These are phyloP conservation scores for Pouteria glomerata DNA, from an alignment of 148 eudicot genomes.

Conservation along the genomic window DNA sequence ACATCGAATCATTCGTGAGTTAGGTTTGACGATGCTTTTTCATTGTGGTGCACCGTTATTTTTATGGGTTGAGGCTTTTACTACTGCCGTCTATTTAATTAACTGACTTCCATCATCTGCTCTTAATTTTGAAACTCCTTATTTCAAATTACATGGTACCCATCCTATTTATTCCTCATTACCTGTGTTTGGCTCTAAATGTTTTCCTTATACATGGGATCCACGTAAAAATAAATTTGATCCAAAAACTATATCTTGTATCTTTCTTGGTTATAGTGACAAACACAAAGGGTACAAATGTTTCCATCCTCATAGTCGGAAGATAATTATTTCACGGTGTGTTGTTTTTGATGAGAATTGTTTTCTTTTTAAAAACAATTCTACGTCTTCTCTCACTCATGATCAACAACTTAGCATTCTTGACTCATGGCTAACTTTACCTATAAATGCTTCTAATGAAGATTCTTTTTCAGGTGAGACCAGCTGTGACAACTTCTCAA, in stretches of 20 bases:
- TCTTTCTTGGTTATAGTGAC: conserved; percentile 2
- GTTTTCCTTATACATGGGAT: neutral
- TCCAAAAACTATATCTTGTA: neutral
- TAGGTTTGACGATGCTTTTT: conserved; percentile 8
- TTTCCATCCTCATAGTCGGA: no score
- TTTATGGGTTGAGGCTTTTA: conserved; percentile 14
- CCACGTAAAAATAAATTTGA: neutral
- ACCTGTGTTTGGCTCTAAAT: neutral
- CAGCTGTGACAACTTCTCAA: no score
- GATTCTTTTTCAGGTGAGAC: no score
- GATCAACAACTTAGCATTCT: no score
- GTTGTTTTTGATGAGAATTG: no score
- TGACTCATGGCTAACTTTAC: no score
- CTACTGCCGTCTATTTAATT: neutral
- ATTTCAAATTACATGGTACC: neutral
- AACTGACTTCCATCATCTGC: conserved; percentile 2
- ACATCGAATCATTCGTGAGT: conserved; percentile 3
- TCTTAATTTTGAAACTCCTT: conserved; percentile 7
- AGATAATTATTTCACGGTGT: no score
- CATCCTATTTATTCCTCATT: neutral
- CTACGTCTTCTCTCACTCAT: no score
- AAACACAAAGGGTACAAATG: no score
- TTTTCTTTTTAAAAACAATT: no score
- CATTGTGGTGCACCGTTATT: neutral
- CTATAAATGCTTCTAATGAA: no score